Evolutionary conservation across 441 rosid genomes (phyloP).

Genomic region (Theobroma grandiflorum): DNA sequence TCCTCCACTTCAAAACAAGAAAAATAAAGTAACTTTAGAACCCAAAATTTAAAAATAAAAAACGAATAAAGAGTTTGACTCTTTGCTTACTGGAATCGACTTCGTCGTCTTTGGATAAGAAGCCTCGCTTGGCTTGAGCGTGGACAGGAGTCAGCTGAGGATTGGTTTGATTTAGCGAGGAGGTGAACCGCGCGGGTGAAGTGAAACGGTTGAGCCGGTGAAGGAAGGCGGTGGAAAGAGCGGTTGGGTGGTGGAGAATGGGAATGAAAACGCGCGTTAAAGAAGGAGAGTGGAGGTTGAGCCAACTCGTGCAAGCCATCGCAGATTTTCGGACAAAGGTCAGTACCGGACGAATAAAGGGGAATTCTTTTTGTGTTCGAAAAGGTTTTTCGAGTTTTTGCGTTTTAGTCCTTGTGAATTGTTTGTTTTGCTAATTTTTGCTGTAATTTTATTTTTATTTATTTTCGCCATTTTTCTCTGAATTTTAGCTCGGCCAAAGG

Average conservation of each 20-base stretch:
- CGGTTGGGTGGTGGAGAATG: slow-evolving; percentile 36
- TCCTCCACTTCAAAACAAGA: slow-evolving; percentile 53
- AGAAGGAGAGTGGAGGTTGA: slow-evolving; percentile 49
- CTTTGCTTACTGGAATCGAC: slow-evolving; percentile 60
- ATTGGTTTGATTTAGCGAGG: slow-evolving; percentile 36
- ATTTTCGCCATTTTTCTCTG: neutral
- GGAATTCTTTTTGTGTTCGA: neutral
- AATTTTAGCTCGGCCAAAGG: neutral
- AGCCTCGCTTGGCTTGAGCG: slow-evolving; percentile 66
- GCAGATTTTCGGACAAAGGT: neutral
- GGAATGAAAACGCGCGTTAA: slow-evolving; percentile 52
- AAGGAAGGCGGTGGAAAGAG: slow-evolving; percentile 27
- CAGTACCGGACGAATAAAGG: neutral
- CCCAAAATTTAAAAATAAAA: neutral
- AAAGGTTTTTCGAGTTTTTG: neutral
- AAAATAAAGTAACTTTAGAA: slow-evolving; percentile 18
- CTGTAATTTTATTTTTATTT: neutral
- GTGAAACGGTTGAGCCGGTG: slow-evolving; percentile 32
- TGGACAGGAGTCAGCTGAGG: slow-evolving; percentile 36
- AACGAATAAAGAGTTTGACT: neutral
- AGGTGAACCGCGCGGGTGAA: slow-evolving; percentile 40
- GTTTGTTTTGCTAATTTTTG: neutral
- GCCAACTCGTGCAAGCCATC: slow-evolving; percentile 55
- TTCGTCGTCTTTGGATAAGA: slow-evolving; percentile 43
- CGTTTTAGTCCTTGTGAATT: neutral